Evolutionary conservation across 805 yeast species (phyloP), one percentile per base, ranked within the genome.

Genomic region (Candida vartiovaarae): DNA sequence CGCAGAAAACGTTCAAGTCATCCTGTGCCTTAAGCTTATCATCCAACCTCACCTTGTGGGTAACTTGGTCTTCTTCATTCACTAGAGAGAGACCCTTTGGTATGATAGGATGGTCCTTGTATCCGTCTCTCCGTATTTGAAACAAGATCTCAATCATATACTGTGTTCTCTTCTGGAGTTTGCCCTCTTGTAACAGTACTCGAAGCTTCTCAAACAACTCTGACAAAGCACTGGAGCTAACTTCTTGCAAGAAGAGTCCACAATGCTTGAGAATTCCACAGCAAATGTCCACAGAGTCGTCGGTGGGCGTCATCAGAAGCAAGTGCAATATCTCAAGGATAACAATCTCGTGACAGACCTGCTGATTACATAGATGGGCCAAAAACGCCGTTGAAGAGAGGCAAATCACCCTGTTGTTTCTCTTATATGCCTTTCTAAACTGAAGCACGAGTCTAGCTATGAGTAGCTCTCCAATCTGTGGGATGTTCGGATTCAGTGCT

Each of bases 401-500:
- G 40, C 82, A 74, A 4, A 59, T 49, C 0, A 55, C 48, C 45
- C 70, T 72, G 52, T 79, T 72, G 45, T 74, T 70, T 24, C 66
- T 56, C 51, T 68, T 65, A 59, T 67, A 81, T 1, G 72, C 72
- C 48, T 71, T 68, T 37, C 80, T 71, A 61, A 86, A 85, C 44
- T 72, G 79, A 4, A 79, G 53, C 1, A 83, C 65, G 27, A 82
- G 60, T 47, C 93, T 67, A 7, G 70, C 55, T 0, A 72, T 58
- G 30, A 84, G 49, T 4, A 82, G 58, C 44, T 73, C 73, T 2
- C 95, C 95, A 15, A 86, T 63, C 32, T 74, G 74, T 0, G 95
- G 93, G 4, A 85, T 59, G 50, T 82, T 76, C 5, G 84, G 72
- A 60, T 84, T 83, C 8, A 88, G 41, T 1, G 82, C 70, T 2